phyloP scores from a whole-genome alignment of 345 rosid species.

The Zanthoxylum bungeanum region DNA sequence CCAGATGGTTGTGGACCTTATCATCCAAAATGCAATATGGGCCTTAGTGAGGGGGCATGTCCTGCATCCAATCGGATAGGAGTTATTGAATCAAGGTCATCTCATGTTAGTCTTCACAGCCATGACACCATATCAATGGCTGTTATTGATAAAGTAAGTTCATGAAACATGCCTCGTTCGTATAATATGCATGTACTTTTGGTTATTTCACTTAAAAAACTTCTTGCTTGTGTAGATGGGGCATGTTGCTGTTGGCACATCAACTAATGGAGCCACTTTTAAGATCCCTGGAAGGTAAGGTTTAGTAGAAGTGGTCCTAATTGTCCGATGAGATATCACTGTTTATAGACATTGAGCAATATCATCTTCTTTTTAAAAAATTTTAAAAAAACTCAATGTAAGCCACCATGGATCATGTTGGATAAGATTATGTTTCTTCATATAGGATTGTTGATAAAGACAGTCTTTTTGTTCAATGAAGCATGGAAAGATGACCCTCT shows the following conservation, averaged over 20 bases:
- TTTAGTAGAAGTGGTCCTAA: neutral
- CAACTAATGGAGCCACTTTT: conserved; percentile 94
- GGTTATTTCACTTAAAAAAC: conserved; percentile 3
- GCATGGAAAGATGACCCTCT: neutral
- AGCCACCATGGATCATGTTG: neutral
- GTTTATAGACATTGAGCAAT: neutral
- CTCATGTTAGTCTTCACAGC: conserved; percentile 63
- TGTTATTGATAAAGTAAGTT: conserved; percentile 76
- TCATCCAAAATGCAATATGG: conserved; percentile 30
- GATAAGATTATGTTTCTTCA: neutral
- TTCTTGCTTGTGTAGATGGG: conserved; percentile 51
- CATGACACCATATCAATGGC: conserved; percentile 96
- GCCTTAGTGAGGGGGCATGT: conserved; percentile 18
- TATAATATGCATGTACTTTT: neutral
- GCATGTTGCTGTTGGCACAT: conserved; percentile 88
- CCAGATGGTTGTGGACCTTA: conserved; percentile 73
- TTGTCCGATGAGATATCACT: neutral
- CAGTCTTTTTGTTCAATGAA: neutral
- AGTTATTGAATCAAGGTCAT: conserved; percentile 30
- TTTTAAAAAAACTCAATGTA: too few species aligned
- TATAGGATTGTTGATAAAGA: neutral
- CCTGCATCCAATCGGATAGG: conserved; percentile 30
- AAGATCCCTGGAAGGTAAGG: conserved; percentile 93
- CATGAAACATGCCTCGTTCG: neutral
- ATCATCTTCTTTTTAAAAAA: too few species aligned